Conservation (phyloP, 2,329 filamentous ascomycete species). For the Penicillium sp. region DNA sequence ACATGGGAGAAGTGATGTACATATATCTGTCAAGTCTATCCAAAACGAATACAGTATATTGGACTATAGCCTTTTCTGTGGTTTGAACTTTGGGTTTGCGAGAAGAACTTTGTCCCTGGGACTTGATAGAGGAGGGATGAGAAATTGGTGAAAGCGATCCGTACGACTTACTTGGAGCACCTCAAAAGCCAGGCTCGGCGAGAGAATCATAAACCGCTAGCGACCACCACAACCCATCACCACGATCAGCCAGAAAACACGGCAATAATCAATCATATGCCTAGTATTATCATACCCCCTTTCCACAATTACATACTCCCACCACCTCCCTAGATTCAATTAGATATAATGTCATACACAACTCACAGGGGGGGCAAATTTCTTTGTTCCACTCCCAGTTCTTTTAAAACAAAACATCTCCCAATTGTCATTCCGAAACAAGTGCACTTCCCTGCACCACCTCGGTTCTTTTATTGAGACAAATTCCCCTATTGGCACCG, state of each 20-base stretch:
- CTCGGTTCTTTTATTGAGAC: not conserved
- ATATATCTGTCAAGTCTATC: not conserved
- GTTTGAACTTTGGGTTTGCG: not conserved
- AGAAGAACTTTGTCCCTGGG: not conserved
- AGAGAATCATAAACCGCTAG: not conserved
- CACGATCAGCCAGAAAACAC: not conserved
- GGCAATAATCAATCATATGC: not conserved
- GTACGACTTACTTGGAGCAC: not conserved
- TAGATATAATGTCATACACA: not conserved
- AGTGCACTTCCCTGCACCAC: not conserved
- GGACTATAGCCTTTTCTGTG: not conserved
- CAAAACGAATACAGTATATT: not conserved
- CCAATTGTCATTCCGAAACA: not conserved
- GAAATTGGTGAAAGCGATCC: not conserved
- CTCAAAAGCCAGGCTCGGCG: not conserved
- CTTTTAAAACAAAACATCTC: not conserved
- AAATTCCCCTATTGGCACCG: not conserved
- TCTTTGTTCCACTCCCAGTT: not conserved
- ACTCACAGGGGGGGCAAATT: not conserved
- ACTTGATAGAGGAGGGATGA: not conserved
- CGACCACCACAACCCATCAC: not conserved
- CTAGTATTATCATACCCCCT: not conserved
- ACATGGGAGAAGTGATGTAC: not conserved
- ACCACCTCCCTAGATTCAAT: not conserved
- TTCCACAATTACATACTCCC: not conserved